Evolutionary conservation across 306 rosid genomes (phyloP).

Genomic region (Medicago truncatula): MtrunA17r5.0-ANR NC_053046.1:36084501-36085000

Average conservation of each 20-base stretch:
- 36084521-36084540: slow-evolving; percentile 48
- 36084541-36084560: slow-evolving; percentile 58
- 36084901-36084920: background rate
- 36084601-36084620: slow-evolving; percentile 32
- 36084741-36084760: slow-evolving; percentile 77
- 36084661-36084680: background rate
- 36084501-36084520: slow-evolving; percentile 51
- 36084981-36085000: background rate
- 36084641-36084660: background rate
- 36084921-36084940: background rate
- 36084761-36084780: slow-evolving; percentile 60
- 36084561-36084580: slow-evolving; percentile 63
- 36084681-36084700: slow-evolving; percentile 50
- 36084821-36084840: slow-evolving; percentile 60
- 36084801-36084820: slow-evolving; percentile 70
- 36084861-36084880: slow-evolving; percentile 35
- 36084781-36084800: slow-evolving; percentile 81
- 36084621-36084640: background rate
- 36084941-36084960: slow-evolving; percentile 1
- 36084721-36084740: slow-evolving; percentile 65
- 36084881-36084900: slow-evolving; percentile 55
- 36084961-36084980: too few relatives aligned
- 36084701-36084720: slow-evolving; percentile 40
- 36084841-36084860: slow-evolving; percentile 47
- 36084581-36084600: slow-evolving; percentile 4